Conservation (phyloP, 768 basidiomycete genomes). For the Suillus ampliporus region DNA sequence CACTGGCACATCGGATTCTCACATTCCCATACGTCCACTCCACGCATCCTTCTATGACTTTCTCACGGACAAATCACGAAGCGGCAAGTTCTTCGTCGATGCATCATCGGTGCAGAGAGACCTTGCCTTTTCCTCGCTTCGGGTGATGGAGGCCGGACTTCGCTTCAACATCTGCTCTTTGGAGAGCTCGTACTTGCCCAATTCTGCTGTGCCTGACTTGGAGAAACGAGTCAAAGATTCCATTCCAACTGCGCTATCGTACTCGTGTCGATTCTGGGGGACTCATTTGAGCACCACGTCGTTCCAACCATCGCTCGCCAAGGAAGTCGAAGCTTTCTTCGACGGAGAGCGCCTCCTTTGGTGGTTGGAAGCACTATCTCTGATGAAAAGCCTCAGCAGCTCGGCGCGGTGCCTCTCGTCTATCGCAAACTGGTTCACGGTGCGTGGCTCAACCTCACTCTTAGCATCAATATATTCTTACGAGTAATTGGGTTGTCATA, state of each 20-base stretch:
- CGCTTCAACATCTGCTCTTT: slow-evolving; percentile 15
- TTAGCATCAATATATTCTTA: neutral
- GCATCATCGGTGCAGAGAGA: neutral
- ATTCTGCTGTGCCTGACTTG: slow-evolving; percentile 25
- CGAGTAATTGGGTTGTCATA: neutral
- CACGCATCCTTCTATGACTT: slow-evolving; percentile 37
- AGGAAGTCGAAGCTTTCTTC: slow-evolving; percentile 27
- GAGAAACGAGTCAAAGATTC: slow-evolving; percentile 14
- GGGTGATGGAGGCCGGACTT: slow-evolving; percentile 33
- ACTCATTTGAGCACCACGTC: slow-evolving; percentile 30
- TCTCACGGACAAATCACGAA: slow-evolving; percentile 18
- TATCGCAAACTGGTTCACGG: neutral
- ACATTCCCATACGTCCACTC: slow-evolving; percentile 21
- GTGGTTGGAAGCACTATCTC: neutral
- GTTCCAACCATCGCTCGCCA: slow-evolving; percentile 5
- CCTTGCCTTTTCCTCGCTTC: slow-evolving; percentile 27
- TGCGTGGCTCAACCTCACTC: neutral
- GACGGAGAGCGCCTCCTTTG: slow-evolving; percentile 13
- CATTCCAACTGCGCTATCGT: slow-evolving; percentile 33
- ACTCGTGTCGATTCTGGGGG: slow-evolving; percentile 40
- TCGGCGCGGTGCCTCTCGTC: neutral
- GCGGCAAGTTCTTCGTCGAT: slow-evolving; percentile 19
- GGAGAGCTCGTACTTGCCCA: slow-evolving; percentile 31
- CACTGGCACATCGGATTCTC: neutral
- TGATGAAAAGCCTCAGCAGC: slow-evolving; percentile 23